These are phyloP conservation scores for Chrysopogon serrulatus DNA, from an alignment of 176 grass and related monocot genomes.

Conservation along the genomic window DNA sequence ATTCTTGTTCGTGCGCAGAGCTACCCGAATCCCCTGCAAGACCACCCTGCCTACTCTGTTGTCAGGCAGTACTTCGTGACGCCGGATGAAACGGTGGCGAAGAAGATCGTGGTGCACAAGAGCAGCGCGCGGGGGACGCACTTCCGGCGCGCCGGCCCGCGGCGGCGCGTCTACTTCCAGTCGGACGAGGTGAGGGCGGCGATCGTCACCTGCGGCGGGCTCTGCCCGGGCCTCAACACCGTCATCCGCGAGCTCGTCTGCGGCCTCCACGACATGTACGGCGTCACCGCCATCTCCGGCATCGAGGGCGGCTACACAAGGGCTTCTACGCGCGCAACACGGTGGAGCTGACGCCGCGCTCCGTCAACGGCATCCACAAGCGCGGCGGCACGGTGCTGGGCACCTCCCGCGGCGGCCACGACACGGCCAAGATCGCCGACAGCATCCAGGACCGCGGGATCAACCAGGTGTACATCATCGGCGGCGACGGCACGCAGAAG, in stretches of 20 bases:
- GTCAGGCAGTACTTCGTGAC: too few relatives aligned
- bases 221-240: slow-evolving; percentile 80
- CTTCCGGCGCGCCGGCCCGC: too few relatives aligned
- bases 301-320: slow-evolving; percentile 73
- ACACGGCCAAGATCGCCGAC: slow-evolving; percentile 67
- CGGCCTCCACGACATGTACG: slow-evolving; percentile 75
- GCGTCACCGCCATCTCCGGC: slow-evolving; percentile 54
- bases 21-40: slow-evolving; percentile 78
- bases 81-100: too few relatives aligned
- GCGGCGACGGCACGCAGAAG: slow-evolving; percentile 78
- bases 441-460: slow-evolving; percentile 68
- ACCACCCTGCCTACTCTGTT: slow-evolving; percentile 81
- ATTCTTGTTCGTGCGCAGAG: slow-evolving; percentile 15
- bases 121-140: too few relatives aligned
- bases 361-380: slow-evolving; percentile 80
- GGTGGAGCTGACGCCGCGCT: slow-evolving; percentile 57
- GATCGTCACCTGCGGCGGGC: too few relatives aligned
- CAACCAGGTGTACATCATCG: slow-evolving; percentile 87
- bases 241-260: slow-evolving; percentile 80
- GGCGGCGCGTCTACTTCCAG: too few relatives aligned
- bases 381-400: slow-evolving; percentile 80
- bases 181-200: too few relatives aligned
- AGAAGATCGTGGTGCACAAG: too few relatives aligned
- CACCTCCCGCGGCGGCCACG: slow-evolving; percentile 67
- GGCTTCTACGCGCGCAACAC: slow-evolving; percentile 83